Conservation (phyloP, 2,329 filamentous ascomycete species). For the Ceratocystis papillata region DNA sequence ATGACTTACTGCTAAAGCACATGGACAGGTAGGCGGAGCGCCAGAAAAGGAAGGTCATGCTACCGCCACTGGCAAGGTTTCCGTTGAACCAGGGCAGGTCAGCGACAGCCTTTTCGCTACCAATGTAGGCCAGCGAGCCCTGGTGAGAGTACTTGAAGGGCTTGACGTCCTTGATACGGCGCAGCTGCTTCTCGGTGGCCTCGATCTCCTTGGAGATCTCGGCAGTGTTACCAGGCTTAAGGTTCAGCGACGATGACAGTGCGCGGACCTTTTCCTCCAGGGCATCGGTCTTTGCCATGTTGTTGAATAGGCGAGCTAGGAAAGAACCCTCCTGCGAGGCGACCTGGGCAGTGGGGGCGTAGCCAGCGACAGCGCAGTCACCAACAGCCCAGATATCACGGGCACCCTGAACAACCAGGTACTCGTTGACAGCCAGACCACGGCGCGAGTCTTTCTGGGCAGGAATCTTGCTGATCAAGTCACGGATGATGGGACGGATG, state of each 20-base stretch:
- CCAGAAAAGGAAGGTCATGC: conserved; percentile 97
- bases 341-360: conserved; percentile 94
- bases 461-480: conserved; percentile 83
- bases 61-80: conserved; percentile 87
- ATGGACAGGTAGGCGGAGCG: conserved; percentile 95
- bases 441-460: conserved; percentile 92
- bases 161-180: conserved; percentile 85
- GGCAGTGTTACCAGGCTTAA: conserved; percentile 54
- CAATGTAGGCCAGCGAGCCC: conserved; percentile 93
- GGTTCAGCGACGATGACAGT: conserved; percentile 53
- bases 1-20: conserved; percentile 93
- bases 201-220: conserved; percentile 66
- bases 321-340: conserved; percentile 92
- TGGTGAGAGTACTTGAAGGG: conserved; percentile 99
- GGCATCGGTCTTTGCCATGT: conserved; percentile 87
- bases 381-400: conserved; percentile 97
- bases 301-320: conserved; percentile 93
- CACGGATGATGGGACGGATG: conserved; percentile 75
- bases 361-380: conserved; percentile 94
- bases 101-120: conserved; percentile 92
- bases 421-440: conserved; percentile 94
- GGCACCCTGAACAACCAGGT: conserved; percentile 92
- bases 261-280: conserved; percentile 66
- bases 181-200: conserved; percentile 71
- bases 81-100: conserved; percentile 96